phyloP scores from a whole-genome alignment of 352 stramenopile species.

The Phytophthora tentaculata region DNA sequence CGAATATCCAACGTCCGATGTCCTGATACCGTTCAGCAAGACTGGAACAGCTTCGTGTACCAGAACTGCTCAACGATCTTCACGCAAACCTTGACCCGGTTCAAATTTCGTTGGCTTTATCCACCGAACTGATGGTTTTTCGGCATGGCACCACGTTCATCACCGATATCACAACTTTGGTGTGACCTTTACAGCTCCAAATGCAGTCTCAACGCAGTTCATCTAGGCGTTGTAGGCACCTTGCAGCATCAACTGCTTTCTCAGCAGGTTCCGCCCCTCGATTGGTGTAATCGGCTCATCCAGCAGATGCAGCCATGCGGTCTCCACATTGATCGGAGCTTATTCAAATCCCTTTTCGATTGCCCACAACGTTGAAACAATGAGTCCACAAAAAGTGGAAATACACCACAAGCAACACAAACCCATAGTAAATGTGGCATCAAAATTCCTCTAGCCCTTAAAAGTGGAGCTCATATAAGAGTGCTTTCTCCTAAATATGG shows the following conservation, averaged over 20 bases:
- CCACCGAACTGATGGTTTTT: constrained; percentile 1
- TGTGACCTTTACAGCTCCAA: constrained; percentile 10
- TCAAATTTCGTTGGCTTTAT: constrained; percentile 4
- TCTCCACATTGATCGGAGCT: constrained; percentile 22
- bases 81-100: neutral
- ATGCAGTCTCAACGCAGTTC: constrained; percentile 6
- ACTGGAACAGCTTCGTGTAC: neutral
- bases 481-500: neutral
- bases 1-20: constrained; percentile 10
- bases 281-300: constrained; percentile 18
- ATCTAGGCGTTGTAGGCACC: constrained; percentile 14
- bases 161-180: constrained; percentile 5
- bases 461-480: neutral
- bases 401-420: neutral
- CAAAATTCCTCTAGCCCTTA: neutral
- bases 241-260: constrained; percentile 28
- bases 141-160: neutral
- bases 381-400: constrained; percentile 26
- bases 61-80: too few relatives aligned
- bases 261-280: constrained; percentile 21
- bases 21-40: constrained; percentile 6
- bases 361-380: constrained; percentile 28
- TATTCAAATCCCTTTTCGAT: constrained; percentile 17
- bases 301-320: constrained; percentile 18
- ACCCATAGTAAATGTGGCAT: neutral